Conservation (phyloP, 2,329 filamentous ascomycete species). For the Hirsutella thompsonii region DNA sequence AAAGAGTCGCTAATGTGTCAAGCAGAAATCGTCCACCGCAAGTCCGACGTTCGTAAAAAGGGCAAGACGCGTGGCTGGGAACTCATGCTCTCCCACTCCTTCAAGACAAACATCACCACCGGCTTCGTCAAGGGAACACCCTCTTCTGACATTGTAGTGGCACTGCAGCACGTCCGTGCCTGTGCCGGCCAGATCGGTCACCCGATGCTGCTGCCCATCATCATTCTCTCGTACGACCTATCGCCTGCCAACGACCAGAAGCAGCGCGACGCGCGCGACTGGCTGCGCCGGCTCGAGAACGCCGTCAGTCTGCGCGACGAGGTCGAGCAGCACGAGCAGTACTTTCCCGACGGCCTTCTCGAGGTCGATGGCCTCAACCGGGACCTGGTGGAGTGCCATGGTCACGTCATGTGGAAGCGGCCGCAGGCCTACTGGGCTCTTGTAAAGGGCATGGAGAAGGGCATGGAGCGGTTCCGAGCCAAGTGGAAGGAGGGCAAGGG, state of each 20-base stretch:
- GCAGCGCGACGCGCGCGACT: constrained; percentile 49
- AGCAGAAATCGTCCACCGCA: constrained; percentile 47
- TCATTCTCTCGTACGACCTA: constrained; percentile 46
- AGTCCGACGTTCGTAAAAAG: constrained; percentile 54
- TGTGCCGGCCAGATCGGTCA: constrained; percentile 39
- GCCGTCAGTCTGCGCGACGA: constrained; percentile 48
- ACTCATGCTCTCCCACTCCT: constrained; percentile 46
- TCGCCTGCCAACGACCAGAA: constrained; percentile 43
- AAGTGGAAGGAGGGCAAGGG: constrained; percentile 9
- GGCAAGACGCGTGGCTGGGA: constrained; percentile 52
- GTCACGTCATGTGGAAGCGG: constrained; percentile 49
- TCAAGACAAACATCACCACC: constrained; percentile 40
- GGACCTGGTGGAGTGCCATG: constrained; percentile 51
- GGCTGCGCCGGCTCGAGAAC: constrained; percentile 47
- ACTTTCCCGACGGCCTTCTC: constrained; percentile 37
- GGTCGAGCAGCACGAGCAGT: constrained; percentile 41
- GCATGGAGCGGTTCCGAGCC: constrained; percentile 30
- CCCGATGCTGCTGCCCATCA: constrained; percentile 44
- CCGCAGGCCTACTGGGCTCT: constrained; percentile 48
- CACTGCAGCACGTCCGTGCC: constrained; percentile 35
- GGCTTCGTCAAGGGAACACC: constrained; percentile 50
- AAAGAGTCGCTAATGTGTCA: neutral
- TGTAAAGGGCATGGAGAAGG: constrained; percentile 31
- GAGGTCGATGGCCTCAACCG: constrained; percentile 48
- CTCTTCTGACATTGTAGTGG: constrained; percentile 37